Conservation (phyloP, 148 eudicot genomes). For the Simmondsia chinensis region DNA sequence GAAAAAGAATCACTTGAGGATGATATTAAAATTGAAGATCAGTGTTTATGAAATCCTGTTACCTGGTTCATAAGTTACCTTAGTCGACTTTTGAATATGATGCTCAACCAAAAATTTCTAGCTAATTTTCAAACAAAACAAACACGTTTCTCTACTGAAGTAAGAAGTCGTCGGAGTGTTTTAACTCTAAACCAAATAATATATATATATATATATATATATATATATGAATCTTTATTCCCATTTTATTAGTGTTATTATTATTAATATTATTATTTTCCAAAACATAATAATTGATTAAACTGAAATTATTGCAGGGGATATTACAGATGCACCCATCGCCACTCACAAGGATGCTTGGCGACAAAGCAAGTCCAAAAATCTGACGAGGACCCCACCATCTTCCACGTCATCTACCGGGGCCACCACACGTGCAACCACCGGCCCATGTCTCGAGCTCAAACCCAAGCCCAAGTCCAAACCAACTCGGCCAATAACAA, state of each 20-base stretch:
- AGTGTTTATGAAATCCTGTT: too few relatives aligned
- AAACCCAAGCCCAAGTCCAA: conserved; percentile 7
- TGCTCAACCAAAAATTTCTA: too few relatives aligned
- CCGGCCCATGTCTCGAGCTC: not conserved
- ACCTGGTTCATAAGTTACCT: too few relatives aligned
- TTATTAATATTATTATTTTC: not conserved
- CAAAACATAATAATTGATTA: not conserved
- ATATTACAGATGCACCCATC: conserved; percentile 77
- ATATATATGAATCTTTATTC: not conserved
- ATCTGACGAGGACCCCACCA: conserved; percentile 44
- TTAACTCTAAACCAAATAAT: too few relatives aligned
- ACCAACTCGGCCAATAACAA: too few relatives aligned
- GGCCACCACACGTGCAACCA: conserved; percentile 48
- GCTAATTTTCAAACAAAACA: too few relatives aligned
- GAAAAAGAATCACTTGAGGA: too few relatives aligned
- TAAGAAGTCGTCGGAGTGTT: too few relatives aligned
- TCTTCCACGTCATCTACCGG: conserved; percentile 34
- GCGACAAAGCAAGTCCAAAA: conserved; percentile 64
- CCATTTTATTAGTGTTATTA: not conserved
- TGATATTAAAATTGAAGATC: too few relatives aligned
- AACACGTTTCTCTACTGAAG: too few relatives aligned
- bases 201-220: conserved; percentile 2
- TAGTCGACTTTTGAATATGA: too few relatives aligned
- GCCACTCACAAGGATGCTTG: conserved; percentile 43
- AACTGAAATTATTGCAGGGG: conserved; percentile 35